Base-by-base conservation (phyloP, 73 alveolate species). In the Paramecium sonneborni region DNA sequence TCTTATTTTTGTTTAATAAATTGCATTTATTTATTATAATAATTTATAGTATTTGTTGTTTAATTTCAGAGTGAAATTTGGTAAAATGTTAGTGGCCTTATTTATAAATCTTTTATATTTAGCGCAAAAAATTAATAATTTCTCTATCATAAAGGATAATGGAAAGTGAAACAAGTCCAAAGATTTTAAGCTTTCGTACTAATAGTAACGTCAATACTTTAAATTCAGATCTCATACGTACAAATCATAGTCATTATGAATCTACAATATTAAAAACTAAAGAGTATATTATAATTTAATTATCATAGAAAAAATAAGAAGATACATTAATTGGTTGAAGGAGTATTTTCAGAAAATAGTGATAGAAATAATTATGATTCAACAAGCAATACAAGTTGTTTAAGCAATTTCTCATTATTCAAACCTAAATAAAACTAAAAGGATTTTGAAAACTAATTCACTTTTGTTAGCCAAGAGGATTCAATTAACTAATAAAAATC, bases 301-400 rank as follows among this genome's bases (percentile, higher is more conserved):
- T 62, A 24, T 62, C 3, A 62, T 30, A 62, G 84, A 15, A 14
- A 62, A 62, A 62, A 62, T 32, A 62, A 62, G 44, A 62, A 62
- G 84, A 62, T 62, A 62, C 44, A 62, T 4, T 62, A 62, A 32
- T 62, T 30, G 6, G 39, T 24, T 5, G 84, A 62, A 12, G 84
- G 84, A 2, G 44, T 26, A 12, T 62, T 15, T 6, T 30, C 84
- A 62, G 84, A 62, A 9, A 62, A 62, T 24, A 62, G 46, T 11
- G 84, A 62, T 30, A 62, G 84, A 62, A 62, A 62, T 28, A 21
- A 62, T 62, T 30, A 62, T 14, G 84, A 62, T 9, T 62, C 84
- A 30, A 62, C 84, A 3, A 62, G 18, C 30, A 62, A 62, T 62
- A 62, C 84, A 62, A 62, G 84, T 62, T 30, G 84, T 32, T 1